Percentiles rank a stretch among this genome's conserved stretches.
These are phyloP conservation scores for Candida pini DNA, from an alignment of 805 yeast species.

Conservation along the genomic window DNA sequence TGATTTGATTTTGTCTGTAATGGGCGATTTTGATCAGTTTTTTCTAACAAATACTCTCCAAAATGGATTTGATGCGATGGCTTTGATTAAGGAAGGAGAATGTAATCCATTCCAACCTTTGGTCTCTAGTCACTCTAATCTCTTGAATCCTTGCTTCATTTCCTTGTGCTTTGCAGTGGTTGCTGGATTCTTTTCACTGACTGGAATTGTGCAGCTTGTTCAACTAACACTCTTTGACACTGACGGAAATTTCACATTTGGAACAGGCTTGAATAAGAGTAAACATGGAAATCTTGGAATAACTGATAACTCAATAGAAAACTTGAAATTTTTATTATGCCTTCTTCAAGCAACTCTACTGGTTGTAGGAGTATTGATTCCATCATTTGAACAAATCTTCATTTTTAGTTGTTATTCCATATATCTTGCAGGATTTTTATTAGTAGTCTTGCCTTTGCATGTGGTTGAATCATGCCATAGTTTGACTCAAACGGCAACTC, in stretches of 20 bases:
- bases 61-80: background rate
- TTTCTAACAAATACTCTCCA: no score
- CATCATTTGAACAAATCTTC: conserved; percentile 1
- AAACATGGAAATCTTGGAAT: conserved; percentile 9
- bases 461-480: conserved; percentile 37
- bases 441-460: conserved; percentile 37
- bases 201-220: conserved; percentile 19
- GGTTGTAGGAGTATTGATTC: conserved; percentile 5
- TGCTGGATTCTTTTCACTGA: conserved; percentile 7
- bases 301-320: conserved; percentile 6
- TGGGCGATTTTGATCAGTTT: no score
- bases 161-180: conserved; percentile 11
- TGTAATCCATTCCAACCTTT: conserved; percentile 21
- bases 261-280: background rate
- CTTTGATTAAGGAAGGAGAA: conserved; percentile 1
- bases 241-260: background rate
- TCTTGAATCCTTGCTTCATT: conserved; percentile 28
- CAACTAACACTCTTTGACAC: conserved; percentile 2
- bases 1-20: no score
- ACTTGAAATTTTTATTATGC: conserved; percentile 8
- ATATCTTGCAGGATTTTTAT: conserved; percentile 9
- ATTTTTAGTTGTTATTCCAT: conserved; percentile 6
- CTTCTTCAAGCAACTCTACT: conserved; percentile 8
- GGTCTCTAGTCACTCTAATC: conserved; percentile 16
- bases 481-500: conserved; percentile 32